These are phyloP conservation scores for Pseudogymnoascus sp. DNA, from an alignment of 2,329 filamentous ascomycete species.

Conservation along the genomic window DNA sequence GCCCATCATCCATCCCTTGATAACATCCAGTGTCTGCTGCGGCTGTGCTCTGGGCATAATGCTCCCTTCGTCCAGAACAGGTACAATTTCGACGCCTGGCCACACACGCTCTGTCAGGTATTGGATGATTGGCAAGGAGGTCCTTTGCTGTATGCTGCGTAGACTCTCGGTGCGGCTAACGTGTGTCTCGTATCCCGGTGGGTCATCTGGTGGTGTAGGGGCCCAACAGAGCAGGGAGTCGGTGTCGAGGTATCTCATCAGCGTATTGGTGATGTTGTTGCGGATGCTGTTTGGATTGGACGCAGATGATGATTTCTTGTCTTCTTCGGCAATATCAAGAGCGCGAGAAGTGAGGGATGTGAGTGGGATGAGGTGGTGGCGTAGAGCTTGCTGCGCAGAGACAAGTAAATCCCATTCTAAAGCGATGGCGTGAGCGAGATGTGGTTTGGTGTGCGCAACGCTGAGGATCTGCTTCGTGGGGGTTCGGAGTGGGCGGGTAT, in stretches of 20 bases:
- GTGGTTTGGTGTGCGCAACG: slow-evolving; percentile 66
- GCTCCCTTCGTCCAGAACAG: slow-evolving; percentile 70
- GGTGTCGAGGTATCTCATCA: slow-evolving; percentile 83
- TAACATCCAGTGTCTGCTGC: slow-evolving; percentile 65
- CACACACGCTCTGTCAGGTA: slow-evolving; percentile 69
- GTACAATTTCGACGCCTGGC: slow-evolving; percentile 72
- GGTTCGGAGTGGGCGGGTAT: slow-evolving; percentile 71
- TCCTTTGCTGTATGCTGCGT: slow-evolving; percentile 62
- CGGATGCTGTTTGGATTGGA: slow-evolving; percentile 43
- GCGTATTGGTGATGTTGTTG: slow-evolving; percentile 54
- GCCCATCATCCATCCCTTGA: slow-evolving; percentile 68
- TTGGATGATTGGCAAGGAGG: slow-evolving; percentile 62
- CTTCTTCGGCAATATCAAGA: slow-evolving; percentile 68
- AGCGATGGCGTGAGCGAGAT: slow-evolving; percentile 78
- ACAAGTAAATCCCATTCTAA: slow-evolving; percentile 87
- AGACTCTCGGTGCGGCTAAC: slow-evolving; percentile 49
- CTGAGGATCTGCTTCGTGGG: slow-evolving; percentile 66
- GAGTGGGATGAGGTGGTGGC: slow-evolving; percentile 81
- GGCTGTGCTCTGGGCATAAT: slow-evolving; percentile 72
- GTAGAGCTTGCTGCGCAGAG: slow-evolving; percentile 74
- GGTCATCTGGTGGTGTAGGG: slow-evolving; percentile 44
- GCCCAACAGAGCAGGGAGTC: slow-evolving; percentile 92
- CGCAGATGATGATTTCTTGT: slow-evolving; percentile 33
- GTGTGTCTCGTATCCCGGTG: slow-evolving; percentile 39
- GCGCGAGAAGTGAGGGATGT: slow-evolving; percentile 80